These are phyloP conservation scores for Phoenix dactylifera DNA, from an alignment of 176 grass and related monocot species.

Conservation along the genomic window DNA sequence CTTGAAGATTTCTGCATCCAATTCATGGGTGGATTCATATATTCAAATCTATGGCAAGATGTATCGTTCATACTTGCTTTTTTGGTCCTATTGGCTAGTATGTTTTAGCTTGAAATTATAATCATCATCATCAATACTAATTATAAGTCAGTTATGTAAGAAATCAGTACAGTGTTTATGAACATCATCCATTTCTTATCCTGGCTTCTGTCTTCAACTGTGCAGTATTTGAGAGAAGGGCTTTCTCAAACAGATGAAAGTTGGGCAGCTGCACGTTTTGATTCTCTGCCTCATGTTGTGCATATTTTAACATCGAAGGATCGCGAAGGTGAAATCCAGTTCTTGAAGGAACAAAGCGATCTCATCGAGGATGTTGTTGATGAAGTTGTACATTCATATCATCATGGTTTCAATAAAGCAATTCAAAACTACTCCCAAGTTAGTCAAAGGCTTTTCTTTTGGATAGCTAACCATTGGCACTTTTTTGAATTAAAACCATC, in stretches of 20 bases:
- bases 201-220: neutral
- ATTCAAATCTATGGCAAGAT: too few species aligned
- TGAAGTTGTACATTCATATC: constrained; percentile 93
- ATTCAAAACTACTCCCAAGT: constrained; percentile 97
- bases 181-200: neutral
- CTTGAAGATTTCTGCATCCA: too few species aligned
- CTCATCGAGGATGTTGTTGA: constrained; percentile 87
- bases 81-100: too few species aligned
- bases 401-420: constrained; percentile 97
- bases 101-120: too few species aligned
- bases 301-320: constrained; percentile 90
- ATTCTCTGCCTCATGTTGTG: constrained; percentile 91
- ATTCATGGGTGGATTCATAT: too few species aligned
- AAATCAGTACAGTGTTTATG: neutral
- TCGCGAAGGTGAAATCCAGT: constrained; percentile 89
- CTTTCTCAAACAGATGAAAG: constrained; percentile 78
- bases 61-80: too few species aligned
- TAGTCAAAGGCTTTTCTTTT: constrained; percentile 1
- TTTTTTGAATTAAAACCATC: constrained; percentile 14
- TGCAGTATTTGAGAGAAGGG: constrained; percentile 81
- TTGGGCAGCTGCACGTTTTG: constrained; percentile 82
- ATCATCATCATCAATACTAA: neutral
- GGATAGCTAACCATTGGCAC: neutral
- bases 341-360: constrained; percentile 89
- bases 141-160: neutral